These are phyloP conservation scores for Brassica cretica DNA, from an alignment of 345 rosid species.

Conservation along the genomic window DNA sequence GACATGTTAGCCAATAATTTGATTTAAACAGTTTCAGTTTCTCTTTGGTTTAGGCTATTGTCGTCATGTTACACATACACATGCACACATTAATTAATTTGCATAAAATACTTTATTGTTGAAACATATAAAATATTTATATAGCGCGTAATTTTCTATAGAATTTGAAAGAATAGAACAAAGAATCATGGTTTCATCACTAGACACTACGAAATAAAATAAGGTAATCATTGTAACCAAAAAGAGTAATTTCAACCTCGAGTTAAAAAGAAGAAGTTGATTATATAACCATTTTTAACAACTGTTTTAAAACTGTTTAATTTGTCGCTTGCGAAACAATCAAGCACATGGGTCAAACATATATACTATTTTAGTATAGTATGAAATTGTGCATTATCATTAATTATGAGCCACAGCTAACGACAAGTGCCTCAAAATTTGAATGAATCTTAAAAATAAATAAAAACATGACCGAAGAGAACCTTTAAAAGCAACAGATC, in stretches of 20 bases:
- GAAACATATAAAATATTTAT: neutral
- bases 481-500: constrained; percentile 6
- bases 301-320: constrained; percentile 14
- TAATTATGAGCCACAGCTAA: constrained; percentile 19
- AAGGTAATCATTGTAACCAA: constrained; percentile 57
- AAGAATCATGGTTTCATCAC: constrained; percentile 30
- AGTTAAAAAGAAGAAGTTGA: constrained; percentile 34
- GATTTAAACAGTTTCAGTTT: constrained; percentile 9
- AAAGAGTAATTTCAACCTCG: constrained; percentile 63
- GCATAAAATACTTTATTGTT: neutral
- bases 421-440: constrained; percentile 21
- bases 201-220: constrained; percentile 25
- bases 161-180: constrained; percentile 18
- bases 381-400: constrained; percentile 23
- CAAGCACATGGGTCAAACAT: constrained; percentile 33
- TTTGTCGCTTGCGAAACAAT: constrained; percentile 48
- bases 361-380: constrained; percentile 10
- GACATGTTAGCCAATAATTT: neutral
- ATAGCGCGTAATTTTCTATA: constrained; percentile 2
- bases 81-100: neutral
- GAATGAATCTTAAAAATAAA: neutral
- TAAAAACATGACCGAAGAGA: neutral
- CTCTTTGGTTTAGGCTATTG: neutral
- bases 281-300: constrained; percentile 9
- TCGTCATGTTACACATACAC: constrained; percentile 32